Evolutionary conservation across 192 early-diverging fungal species (phyloP), one percentile per base, ranked within the genome.

Genomic region (Radiomyces spectabilis): DNA sequence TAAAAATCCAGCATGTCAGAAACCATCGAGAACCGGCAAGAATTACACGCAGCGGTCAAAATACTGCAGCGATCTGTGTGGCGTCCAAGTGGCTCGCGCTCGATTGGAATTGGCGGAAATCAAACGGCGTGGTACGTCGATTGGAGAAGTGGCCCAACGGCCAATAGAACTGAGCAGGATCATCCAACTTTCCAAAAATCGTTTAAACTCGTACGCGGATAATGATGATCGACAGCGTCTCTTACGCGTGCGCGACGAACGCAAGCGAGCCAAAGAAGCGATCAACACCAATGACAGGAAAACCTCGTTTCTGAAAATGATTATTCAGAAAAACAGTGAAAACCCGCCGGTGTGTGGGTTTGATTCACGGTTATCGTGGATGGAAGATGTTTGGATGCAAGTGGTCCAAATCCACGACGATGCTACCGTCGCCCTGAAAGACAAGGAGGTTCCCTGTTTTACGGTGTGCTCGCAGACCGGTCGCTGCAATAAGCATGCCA

Each of bases 21-120:
- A 70, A 43, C 51, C 69, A 3, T 66, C 72, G 26, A 38, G 57
- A 24, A 31, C 35, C 22, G 60, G 60, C 8, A 62, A 52, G 16
- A 37, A 59, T 33, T 37, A 38, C 38, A 31, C 39, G 2, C 59
- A 59, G 19, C 47, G 56, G 32, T 72, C 69, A 19, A 77, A 75
- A 45, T 80, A 77, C 40, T 80, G 78, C 45, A 68, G 69, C 15
- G 59, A 61, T 33, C 62, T 64, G 29, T 80, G 78, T 54, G 78
- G 78, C 12, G 45, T 80, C 16, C 40, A 61, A 53, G 57, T 66
- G 40, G 76, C 76, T 26, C 57, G 61, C 8, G 57, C 65, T 15
- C 63, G 66, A 35, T 57, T 77, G 32, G 59, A 44, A 4, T 53
- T 64, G 18, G 63, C 69, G 3, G 72, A 80, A 53, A 61, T 45